Evolutionary conservation across 2,329 filamentous ascomycete species (phyloP).

Genomic region (Cercospora sp.): DNA sequence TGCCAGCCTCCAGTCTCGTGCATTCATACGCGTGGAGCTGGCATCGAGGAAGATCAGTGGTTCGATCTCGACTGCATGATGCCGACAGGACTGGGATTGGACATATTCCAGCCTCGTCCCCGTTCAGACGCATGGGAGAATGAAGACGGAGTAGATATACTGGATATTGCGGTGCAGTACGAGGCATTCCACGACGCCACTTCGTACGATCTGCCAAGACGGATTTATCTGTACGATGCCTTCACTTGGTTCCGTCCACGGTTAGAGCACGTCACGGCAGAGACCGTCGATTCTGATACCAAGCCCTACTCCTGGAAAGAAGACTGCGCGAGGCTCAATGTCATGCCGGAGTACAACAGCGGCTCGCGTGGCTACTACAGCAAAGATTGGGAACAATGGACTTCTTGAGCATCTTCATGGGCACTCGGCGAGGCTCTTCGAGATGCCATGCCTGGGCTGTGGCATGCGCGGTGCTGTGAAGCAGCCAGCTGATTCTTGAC

Average conservation of each 20-base stretch:
- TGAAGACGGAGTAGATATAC: too few relatives aligned
- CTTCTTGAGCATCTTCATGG: background rate
- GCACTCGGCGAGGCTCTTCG: too few relatives aligned
- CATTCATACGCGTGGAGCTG: background rate
- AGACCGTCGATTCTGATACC: background rate
- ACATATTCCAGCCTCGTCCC: too few relatives aligned
- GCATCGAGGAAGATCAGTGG: too few relatives aligned
- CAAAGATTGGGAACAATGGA: background rate
- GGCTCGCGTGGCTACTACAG: background rate
- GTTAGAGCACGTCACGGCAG: background rate
- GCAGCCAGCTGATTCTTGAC: too few relatives aligned
- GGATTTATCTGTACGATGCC: background rate
- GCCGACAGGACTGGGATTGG: background rate
- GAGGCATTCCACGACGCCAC: too few relatives aligned
- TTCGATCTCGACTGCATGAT: background rate
- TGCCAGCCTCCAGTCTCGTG: conserved; percentile 5
- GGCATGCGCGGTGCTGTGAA: too few relatives aligned
- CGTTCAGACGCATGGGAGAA: too few relatives aligned
- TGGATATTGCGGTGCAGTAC: too few relatives aligned
- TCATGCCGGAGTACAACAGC: background rate
- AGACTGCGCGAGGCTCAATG: background rate
- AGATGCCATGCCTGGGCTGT: too few relatives aligned
- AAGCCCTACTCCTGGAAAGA: background rate
- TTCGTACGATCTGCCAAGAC: background rate
- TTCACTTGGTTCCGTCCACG: background rate